Conservation (phyloP, 106 monocot species). For the Dioscorea alata region DNA sequence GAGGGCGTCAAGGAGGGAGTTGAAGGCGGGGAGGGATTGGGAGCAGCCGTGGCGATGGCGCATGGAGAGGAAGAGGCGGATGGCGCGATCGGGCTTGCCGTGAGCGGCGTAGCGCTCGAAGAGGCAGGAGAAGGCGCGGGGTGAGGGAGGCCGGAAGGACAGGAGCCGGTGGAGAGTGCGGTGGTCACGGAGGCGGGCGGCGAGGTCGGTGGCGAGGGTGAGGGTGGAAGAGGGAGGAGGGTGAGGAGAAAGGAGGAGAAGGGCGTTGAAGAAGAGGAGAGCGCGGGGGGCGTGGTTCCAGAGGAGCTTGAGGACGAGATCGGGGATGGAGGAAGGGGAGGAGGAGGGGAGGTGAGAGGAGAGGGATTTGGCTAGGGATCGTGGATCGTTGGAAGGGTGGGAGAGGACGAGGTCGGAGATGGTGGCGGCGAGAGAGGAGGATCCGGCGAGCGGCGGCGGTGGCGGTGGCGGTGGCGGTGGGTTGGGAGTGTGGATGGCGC, state of each 20-base stretch:
- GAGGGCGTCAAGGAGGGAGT: conserved; percentile 74
- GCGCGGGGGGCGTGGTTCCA: conserved; percentile 64
- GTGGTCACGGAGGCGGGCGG: conserved; percentile 46
- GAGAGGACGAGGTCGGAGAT: conserved; percentile 36
- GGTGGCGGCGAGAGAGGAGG: conserved; percentile 3
- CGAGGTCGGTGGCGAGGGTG: conserved; percentile 50
- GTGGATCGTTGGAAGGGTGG: conserved; percentile 15
- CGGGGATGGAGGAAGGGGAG: conserved; percentile 14
- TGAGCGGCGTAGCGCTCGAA: conserved; percentile 50
- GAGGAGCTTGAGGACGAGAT: conserved; percentile 63
- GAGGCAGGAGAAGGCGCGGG: conserved; percentile 60
- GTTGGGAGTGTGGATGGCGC: too few species aligned
- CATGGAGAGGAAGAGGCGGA: conserved; percentile 70
- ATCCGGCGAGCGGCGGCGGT: too few species aligned
- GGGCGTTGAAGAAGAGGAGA: conserved; percentile 66
- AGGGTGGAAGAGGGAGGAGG: conserved; percentile 33
- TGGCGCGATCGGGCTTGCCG: conserved; percentile 74
- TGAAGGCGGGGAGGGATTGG: conserved; percentile 54
- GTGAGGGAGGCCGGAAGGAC: conserved; percentile 27
- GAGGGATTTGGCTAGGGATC: conserved; percentile 11
- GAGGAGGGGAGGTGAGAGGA: conserved; percentile 14
- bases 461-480: too few species aligned
- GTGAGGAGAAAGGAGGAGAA: conserved; percentile 34
- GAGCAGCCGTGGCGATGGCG: conserved; percentile 45
- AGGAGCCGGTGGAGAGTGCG: conserved; percentile 27